phyloP scores from a whole-genome alignment of 306 rosid genomes.

The Quercus gilva region DNA sequence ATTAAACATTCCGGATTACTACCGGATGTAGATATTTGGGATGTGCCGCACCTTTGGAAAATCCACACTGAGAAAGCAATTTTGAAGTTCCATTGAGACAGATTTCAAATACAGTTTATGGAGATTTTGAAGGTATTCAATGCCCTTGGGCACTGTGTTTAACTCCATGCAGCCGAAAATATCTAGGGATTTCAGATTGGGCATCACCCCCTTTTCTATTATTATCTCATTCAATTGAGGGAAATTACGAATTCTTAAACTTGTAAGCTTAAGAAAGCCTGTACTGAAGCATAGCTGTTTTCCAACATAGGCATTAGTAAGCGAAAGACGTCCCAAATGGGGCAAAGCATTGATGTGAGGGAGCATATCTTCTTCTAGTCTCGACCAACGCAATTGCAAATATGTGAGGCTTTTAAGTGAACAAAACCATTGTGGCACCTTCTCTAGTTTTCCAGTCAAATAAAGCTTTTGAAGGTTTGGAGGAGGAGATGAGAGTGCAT shows the following conservation, averaged over 20 bases:
- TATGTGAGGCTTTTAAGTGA: background rate
- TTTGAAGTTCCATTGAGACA: background rate
- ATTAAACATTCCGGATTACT: accelerated
- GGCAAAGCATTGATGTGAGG: background rate
- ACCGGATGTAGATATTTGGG: accelerated
- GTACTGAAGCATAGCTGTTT: background rate
- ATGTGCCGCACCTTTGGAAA: too few relatives aligned
- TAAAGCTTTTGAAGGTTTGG: background rate
- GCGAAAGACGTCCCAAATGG: accelerated
- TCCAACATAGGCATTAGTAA: background rate
- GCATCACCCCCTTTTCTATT: slow-evolving; percentile 9
- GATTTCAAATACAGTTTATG: accelerated
- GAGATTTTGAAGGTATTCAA: slow-evolving; percentile 1
- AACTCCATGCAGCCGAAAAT: background rate
- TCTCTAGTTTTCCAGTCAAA: background rate
- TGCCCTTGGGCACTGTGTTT: background rate
- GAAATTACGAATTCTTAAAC: background rate
- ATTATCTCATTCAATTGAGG: background rate
- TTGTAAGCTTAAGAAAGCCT: background rate
- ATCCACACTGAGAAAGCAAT: accelerated
- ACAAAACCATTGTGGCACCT: background rate
- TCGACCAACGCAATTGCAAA: background rate
- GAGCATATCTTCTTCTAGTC: background rate
- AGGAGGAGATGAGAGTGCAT: too few relatives aligned
- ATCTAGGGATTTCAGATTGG: background rate